Base-by-base conservation (phyloP, 805 yeast species). In the Sugiyamaella chiloensis region DNA sequence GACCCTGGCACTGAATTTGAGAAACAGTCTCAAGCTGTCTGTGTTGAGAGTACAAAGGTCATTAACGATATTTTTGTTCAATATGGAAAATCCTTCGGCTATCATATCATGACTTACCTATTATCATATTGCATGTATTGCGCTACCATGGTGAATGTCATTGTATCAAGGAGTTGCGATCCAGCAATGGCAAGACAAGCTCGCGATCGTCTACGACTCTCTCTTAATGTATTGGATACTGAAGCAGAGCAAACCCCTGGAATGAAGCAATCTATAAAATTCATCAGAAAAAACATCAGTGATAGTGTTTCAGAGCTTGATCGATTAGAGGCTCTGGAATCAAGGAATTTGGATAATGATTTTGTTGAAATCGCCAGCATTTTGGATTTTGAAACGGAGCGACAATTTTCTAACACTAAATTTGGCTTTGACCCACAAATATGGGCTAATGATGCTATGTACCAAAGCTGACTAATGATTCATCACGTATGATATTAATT, bases 231-330 rank as follows among this genome's bases (percentile, higher is more conserved):
- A 9, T 14, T 42, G 21, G 39, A 42, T 32, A 27, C 45, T 4
- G 45, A 42, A 27, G 31, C 45, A 9, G 37, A 32, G n/a, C 31
- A 42, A 29, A 42, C 45, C 3, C 45, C 45, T 8, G 45, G 45
- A 2, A 42, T 42, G 32, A 27, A 31, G n/a, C 45, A 42, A 14
- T 42, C 45, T 4, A 32, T 42, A 4, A 32, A 42, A 17, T 17
- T 42, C 14, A 32, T 42, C 21, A 37, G 19, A 7, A 4, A 34
- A 19, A 32, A 16, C 37, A 42, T 42, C 8, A 34, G 30, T 19
- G 11, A 14, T 4, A 34, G 7, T 16, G 5, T 16, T 14, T 12
- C 20, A 16, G 16, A 12, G 21, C 5, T 34, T 5, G 37, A 34
- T 5, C 21, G 12, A 5, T 16, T 19, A 16, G 14, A 9, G 12